Percentiles rank a stretch among this genome's conserved stretches.
These are phyloP conservation scores for Populus simonii DNA, from an alignment of 345 rosid genomes.

Conservation along the genomic window DNA sequence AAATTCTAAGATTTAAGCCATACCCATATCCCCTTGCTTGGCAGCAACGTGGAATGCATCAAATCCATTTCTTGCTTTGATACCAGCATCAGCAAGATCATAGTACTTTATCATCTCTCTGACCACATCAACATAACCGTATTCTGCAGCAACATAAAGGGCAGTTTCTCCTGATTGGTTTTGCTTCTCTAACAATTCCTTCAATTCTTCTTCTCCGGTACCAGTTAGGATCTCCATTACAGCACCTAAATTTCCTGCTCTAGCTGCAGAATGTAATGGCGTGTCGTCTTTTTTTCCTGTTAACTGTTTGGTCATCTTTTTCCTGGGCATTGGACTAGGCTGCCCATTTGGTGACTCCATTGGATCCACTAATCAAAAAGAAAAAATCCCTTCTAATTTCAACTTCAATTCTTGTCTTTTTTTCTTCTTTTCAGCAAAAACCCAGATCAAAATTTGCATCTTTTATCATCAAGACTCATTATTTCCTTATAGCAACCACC, in stretches of 20 bases:
- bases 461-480: slow-evolving; percentile 5
- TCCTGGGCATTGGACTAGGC: slow-evolving; percentile 31
- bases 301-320: slow-evolving; percentile 82
- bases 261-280: slow-evolving; percentile 69
- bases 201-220: slow-evolving; percentile 44
- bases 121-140: slow-evolving; percentile 67
- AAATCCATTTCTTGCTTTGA: slow-evolving; percentile 88
- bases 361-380: slow-evolving; percentile 12
- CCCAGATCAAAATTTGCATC: slow-evolving; percentile 41
- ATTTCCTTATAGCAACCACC: background rate
- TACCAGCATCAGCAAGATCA: slow-evolving; percentile 69
- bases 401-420: slow-evolving; percentile 1
- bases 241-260: slow-evolving; percentile 53
- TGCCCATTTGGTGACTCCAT: slow-evolving; percentile 27
- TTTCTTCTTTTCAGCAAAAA: slow-evolving; percentile 28
- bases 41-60: slow-evolving; percentile 97
- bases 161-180: slow-evolving; percentile 92
- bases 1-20: background rate
- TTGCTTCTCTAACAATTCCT: slow-evolving; percentile 57
- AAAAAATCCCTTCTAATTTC: background rate
- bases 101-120: slow-evolving; percentile 74
- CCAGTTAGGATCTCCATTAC: slow-evolving; percentile 48
- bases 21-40: slow-evolving; percentile 89
- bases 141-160: slow-evolving; percentile 89
- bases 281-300: slow-evolving; percentile 86